Base-by-base conservation (phyloP, 306 rosid species). In the Inga leiocalycina region DNA sequence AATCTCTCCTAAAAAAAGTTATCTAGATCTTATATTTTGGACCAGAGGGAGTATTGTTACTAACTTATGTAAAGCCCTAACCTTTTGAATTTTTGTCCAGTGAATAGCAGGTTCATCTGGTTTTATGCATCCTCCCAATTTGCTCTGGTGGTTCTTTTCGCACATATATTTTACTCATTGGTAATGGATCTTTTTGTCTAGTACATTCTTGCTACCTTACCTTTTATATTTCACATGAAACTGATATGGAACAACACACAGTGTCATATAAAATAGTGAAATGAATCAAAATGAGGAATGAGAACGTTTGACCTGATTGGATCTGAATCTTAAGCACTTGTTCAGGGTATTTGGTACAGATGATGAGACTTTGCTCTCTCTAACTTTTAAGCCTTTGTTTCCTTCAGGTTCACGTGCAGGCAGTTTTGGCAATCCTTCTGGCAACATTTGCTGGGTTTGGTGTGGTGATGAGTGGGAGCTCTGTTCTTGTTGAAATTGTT, bases 371-470 rank as follows among this genome's bases (percentile, higher is more conserved):
- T 2, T 35, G n/a, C 32, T 5, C 59, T 41, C 48, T 78, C 45
- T 43, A 24, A 62, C 68, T 62, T 39, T 62, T 8, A 11, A 62
- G 67, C 80, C 76, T 77, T 64, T 44, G 71, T 79, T 57, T 83
- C 30, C 37, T 81, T 78, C 93, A 97, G 99, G 91, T 94, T 65
- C 84, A 84, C 24, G 88, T 91, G 83, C 97, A 89, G 83, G 92
- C 97, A 79, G 88, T 94, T 87, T 81, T 94, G 79, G 86, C 98
- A 4, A 90, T 97, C 79, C 91, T 97, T 41, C 93, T 97, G 9
- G 97, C 99, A 51, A 89, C 99, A 76, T 94, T 97, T 88, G 90
- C 98, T 12, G 98, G 99, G 68, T 88, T 94, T 75, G 98, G 98
- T 44, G 86, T 92, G 16, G 91, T 93, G 75, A 90, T 97, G 98